A percentile compares a stretch with the other conserved stretches of the same genome.
Conservation (phyloP, 2,329 filamentous ascomycete species). For the Clarireedia sp. region DNA sequence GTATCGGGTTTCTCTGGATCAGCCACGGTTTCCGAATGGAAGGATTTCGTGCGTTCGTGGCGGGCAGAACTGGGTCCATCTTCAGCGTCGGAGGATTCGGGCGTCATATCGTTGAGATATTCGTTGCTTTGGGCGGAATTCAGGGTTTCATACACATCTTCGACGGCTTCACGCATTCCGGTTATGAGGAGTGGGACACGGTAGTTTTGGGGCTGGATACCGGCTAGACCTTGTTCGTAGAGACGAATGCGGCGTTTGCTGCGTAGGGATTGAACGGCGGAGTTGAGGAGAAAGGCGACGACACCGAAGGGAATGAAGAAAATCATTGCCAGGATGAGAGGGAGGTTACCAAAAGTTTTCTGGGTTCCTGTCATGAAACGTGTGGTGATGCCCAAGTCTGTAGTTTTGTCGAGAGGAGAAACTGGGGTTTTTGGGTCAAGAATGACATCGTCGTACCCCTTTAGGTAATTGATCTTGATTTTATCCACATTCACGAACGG, state of each 20-base stretch:
- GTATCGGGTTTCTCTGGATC: conserved; percentile 16
- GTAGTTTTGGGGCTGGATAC: conserved; percentile 61
- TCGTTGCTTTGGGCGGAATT: conserved; percentile 45
- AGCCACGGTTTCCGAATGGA: not conserved
- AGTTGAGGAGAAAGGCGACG: conserved; percentile 65
- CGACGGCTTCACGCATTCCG: conserved; percentile 66
- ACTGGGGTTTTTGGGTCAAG: conserved; percentile 61
- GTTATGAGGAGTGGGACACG: conserved; percentile 69
- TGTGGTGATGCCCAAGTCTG: conserved; percentile 19
- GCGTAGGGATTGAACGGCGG: conserved; percentile 66
- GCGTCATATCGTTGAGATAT: conserved; percentile 49
- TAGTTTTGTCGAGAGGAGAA: conserved; percentile 35
- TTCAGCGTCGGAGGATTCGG: conserved; percentile 40
- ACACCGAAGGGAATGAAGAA: conserved; percentile 69
- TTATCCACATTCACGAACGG: conserved; percentile 63
- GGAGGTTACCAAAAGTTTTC: conserved; percentile 38
- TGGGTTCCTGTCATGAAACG: conserved; percentile 27
- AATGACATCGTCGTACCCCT: conserved; percentile 63
- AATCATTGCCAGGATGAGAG: conserved; percentile 55
- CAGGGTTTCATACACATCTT: conserved; percentile 41
- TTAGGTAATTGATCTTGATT: conserved; percentile 63
- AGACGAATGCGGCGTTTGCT: conserved; percentile 67
- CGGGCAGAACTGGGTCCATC: conserved; percentile 22
- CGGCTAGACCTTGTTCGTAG: conserved; percentile 64
- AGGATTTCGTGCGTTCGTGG: conserved; percentile 10